phyloP scores from a whole-genome alignment of 1,284 basidiomycete species.

The Trametes hirsuta region DNA sequence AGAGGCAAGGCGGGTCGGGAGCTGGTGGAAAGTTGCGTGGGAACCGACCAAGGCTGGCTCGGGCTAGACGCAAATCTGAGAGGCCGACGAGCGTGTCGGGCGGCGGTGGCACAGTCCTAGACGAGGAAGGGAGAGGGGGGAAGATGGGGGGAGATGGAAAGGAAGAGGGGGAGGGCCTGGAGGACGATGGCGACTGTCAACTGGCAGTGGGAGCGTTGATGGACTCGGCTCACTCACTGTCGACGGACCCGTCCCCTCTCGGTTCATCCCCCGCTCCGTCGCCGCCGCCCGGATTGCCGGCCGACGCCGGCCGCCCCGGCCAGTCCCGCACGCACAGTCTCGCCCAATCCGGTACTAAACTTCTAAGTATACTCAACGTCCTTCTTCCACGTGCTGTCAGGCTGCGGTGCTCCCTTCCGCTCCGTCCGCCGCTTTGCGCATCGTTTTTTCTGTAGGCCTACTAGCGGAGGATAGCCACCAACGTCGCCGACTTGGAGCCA shows the following conservation, averaged over 20 bases:
- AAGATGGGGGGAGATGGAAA: constrained; percentile 23
- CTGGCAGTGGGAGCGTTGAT: constrained; percentile 27
- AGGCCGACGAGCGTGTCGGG: constrained; percentile 7
- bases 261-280: constrained; percentile 8
- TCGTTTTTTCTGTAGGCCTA: not conserved
- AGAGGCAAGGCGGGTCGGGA: constrained; percentile 14
- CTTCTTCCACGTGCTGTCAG: too few relatives aligned
- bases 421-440: not conserved
- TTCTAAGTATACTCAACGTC: constrained; percentile 11
- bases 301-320: constrained; percentile 3
- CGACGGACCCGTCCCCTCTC: constrained; percentile 25
- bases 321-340: not conserved
- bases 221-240: constrained; percentile 12
- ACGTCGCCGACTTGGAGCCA: too few relatives aligned
- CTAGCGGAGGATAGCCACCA: not conserved
- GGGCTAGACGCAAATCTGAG: constrained; percentile 15
- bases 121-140: constrained; percentile 14
- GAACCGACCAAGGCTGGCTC: constrained; percentile 23
- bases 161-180: constrained; percentile 20
- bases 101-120: constrained; percentile 8
- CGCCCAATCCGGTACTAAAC: not conserved
- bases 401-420: not conserved
- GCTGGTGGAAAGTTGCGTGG: constrained; percentile 30
- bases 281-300: not conserved
- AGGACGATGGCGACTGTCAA: constrained; percentile 31